Conservation (phyloP, 2,329 filamentous ascomycete species). For the Cytospora mali region DNA sequence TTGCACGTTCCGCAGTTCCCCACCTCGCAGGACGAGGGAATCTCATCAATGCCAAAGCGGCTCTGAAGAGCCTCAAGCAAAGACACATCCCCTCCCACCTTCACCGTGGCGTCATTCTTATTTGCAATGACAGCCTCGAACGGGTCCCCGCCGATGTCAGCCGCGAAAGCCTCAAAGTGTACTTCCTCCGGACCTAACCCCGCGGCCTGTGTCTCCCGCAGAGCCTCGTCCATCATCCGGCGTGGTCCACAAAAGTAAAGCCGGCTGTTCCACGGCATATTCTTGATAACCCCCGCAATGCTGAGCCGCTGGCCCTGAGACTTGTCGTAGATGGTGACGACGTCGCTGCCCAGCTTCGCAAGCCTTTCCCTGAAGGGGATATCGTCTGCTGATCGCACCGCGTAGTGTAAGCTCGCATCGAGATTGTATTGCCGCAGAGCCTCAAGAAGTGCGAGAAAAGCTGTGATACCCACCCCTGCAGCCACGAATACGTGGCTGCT, state of each 20-base stretch:
- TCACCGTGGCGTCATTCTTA: slow-evolving; percentile 41
- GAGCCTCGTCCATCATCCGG: slow-evolving; percentile 58
- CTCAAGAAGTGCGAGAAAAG: slow-evolving; percentile 57
- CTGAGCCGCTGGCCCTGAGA: slow-evolving; percentile 55
- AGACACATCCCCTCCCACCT: slow-evolving; percentile 52
- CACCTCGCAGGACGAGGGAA: slow-evolving; percentile 55
- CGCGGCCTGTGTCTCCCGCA: slow-evolving; percentile 42
- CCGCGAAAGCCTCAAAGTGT: slow-evolving; percentile 63
- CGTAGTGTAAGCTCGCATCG: slow-evolving; percentile 60
- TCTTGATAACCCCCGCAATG: slow-evolving; percentile 48
- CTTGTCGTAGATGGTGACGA: slow-evolving; percentile 56
- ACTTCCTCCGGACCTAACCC: slow-evolving; percentile 53
- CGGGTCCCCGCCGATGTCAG: slow-evolving; percentile 57
- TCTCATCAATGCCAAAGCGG: slow-evolving; percentile 43
- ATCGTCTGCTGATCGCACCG: slow-evolving; percentile 54
- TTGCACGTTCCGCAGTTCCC: slow-evolving; percentile 59
- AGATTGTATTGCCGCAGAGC: slow-evolving; percentile 47
- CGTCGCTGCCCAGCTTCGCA: slow-evolving; percentile 40
- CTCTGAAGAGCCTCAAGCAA: slow-evolving; percentile 51
- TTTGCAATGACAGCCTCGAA: slow-evolving; percentile 60
- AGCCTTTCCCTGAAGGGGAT: slow-evolving; percentile 57
- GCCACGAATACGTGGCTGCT: slow-evolving; percentile 65
- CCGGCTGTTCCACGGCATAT: slow-evolving; percentile 55
- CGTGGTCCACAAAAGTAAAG: slow-evolving; percentile 64
- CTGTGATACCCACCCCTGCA: slow-evolving; percentile 68